These are phyloP conservation scores for Tolypocladium inflatum DNA, from an alignment of 2,329 filamentous ascomycete species.

Conservation along the genomic window DNA sequence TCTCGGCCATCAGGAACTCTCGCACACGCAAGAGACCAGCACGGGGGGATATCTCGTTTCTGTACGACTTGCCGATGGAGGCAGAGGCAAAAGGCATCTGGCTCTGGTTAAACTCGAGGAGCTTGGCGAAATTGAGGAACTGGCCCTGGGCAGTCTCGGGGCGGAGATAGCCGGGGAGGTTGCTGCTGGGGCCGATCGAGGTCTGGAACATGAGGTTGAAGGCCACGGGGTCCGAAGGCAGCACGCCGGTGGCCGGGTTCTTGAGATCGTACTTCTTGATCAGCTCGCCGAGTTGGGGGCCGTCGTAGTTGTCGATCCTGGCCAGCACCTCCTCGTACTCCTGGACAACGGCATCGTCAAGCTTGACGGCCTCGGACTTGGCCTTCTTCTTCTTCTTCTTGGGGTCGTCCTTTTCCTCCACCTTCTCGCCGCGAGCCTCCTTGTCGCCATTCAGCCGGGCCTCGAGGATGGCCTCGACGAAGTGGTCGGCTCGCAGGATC, in stretches of 20 bases:
- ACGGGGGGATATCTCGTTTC: slow-evolving; percentile 94
- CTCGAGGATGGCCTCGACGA: slow-evolving; percentile 92
- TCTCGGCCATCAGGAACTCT: slow-evolving; percentile 98
- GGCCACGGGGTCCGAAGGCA: slow-evolving; percentile 70
- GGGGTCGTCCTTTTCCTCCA: slow-evolving; percentile 63
- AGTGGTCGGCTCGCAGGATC: slow-evolving; percentile 90
- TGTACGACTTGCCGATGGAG: slow-evolving; percentile 94
- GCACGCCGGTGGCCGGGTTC: slow-evolving; percentile 71
- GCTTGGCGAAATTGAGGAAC: slow-evolving; percentile 93
- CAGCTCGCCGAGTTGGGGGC: slow-evolving; percentile 73
- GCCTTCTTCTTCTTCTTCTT: slow-evolving; percentile 88
- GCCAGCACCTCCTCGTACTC: slow-evolving; percentile 91
- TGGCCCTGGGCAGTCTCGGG: slow-evolving; percentile 97
- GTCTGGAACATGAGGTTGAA: slow-evolving; percentile 99
- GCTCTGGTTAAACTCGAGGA: slow-evolving; percentile 92
- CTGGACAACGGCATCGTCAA: slow-evolving; percentile 75
- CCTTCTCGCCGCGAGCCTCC: slow-evolving; percentile 76
- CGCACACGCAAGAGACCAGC: slow-evolving; percentile 86
- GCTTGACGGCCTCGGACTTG: slow-evolving; percentile 68
- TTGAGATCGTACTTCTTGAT: slow-evolving; percentile 88
- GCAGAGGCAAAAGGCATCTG: slow-evolving; percentile 96
- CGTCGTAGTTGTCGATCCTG: slow-evolving; percentile 90
- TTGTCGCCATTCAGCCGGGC: slow-evolving; percentile 80
- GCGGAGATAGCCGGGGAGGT: slow-evolving; percentile 74
- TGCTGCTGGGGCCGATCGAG: slow-evolving; percentile 84